phyloP scores from a whole-genome alignment of 345 rosid genomes.

The Lenwebbia sp. region DNA sequence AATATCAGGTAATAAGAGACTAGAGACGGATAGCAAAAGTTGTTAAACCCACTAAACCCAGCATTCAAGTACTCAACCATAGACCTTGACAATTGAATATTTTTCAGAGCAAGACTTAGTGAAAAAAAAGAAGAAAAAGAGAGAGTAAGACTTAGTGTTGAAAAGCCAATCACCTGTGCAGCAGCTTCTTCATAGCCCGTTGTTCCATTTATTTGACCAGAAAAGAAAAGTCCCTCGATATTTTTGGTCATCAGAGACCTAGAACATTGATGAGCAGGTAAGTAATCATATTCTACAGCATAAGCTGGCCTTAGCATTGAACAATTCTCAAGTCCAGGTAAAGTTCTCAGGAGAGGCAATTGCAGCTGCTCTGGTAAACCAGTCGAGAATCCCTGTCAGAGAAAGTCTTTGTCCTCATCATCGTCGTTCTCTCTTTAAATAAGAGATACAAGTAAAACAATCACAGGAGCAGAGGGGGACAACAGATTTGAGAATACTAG shows the following conservation, averaged over 20 bases:
- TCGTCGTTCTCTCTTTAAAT: not conserved
- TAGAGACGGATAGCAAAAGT: not conserved
- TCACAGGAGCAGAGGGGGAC: not conserved
- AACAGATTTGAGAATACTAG: not conserved
- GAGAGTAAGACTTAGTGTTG: not conserved
- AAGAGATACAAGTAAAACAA: not conserved
- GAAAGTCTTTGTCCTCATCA: not conserved
- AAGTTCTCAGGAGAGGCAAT: slow-evolving; percentile 88
- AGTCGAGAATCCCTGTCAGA: slow-evolving; percentile 85
- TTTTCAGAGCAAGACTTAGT: not conserved
- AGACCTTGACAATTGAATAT: not conserved
- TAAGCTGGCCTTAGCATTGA: slow-evolving; percentile 97
- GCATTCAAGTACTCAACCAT: not conserved
- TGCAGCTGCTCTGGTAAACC: slow-evolving; percentile 93
- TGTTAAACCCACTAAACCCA: not conserved
- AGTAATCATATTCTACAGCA: slow-evolving; percentile 97
- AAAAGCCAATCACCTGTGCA: slow-evolving; percentile 56
- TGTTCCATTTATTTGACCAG: slow-evolving; percentile 98
- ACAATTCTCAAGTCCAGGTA: slow-evolving; percentile 97
- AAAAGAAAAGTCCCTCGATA: slow-evolving; percentile 88
- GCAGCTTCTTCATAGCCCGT: slow-evolving; percentile 99
- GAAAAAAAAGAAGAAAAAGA: too few relatives aligned
- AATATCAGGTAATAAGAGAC: not conserved
- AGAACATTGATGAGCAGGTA: slow-evolving; percentile 89
- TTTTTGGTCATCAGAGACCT: slow-evolving; percentile 96